Evolutionary conservation across 805 yeast species (phyloP), one percentile per base, ranked within the genome.

Genomic region (Scheffersomyces spartinae): DNA sequence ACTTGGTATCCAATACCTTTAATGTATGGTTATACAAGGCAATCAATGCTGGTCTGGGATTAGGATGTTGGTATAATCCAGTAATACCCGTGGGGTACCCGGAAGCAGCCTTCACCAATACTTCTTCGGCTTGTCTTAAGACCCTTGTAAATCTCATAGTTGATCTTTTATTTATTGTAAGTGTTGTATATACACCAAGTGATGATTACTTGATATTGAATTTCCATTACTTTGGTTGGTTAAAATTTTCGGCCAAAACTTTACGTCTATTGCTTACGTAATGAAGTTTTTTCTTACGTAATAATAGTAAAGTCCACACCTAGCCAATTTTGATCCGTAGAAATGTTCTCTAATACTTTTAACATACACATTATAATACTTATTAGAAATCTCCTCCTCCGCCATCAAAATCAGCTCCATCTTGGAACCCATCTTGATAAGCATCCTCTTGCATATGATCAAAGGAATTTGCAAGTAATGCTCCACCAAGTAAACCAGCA

Each of bases 81-180:
- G 94, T 69, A 33, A 83, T 40, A 36, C 94, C 94, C 12, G 93
- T 83, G 16, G 88, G 88, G 40, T 72, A 60, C 1, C 84, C 85
- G 18, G 59, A 55, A 3, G 66, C 64, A 8, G 82, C 57, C 42
- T 64, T 70, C 32, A 76, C 66, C 30, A 76, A 61, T 7, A 68
- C 75, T 42, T 71, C 57, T 39, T 58, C 59, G n/a, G 54, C 60
- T 36, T 57, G 58, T 47, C 43, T 58, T 36, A 59, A 52, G 21
- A 47, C 58, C 39, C 54, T 45, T 17, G 65, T 49, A 40, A 51
- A 53, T 48, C 61, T 59, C 66, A 60, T 57, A 12, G 17, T 23
- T 9, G 20, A 11, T 12, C 10, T 16, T 23, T n/a, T n/a, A n/a
- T n/a, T n/a, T n/a, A n/a, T n/a, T n/a, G n/a, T n/a, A n/a, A n/a